Evolutionary conservation across 441 rosid genomes (phyloP), one percentile per base, ranked within the genome.

Genomic region (Bocquillonia castaneifolia): DNA sequence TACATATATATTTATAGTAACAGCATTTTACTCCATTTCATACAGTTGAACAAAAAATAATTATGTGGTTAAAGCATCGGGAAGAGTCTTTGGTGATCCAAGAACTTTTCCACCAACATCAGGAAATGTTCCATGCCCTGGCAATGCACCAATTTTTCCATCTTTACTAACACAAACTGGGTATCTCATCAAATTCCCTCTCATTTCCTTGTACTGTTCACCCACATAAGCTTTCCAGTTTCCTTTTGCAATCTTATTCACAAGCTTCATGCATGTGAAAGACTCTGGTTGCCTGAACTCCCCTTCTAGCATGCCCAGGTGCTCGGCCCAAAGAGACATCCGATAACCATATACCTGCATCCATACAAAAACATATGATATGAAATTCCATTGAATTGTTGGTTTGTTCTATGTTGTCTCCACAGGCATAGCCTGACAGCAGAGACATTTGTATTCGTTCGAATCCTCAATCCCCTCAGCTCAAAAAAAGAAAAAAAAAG

Each of bases 21-120:
- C n/a, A n/a, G n/a, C n/a, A n/a, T n/a, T n/a, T n/a, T n/a, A n/a
- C n/a, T n/a, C n/a, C n/a, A n/a, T n/a, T n/a, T n/a, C n/a, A n/a
- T n/a, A n/a, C n/a, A n/a, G n/a, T n/a, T n/a, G n/a, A n/a, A n/a
- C n/a, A n/a, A n/a, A n/a, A n/a, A n/a, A n/a, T 42, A 51, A 50
- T 64, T 63, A 84, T 2, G 86, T 83, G 31, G 92, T 88, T 28
- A 86, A 70, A 73, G 82, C 84, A 67, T 83, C 85, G 5, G 90
- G 90, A 61, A 85, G 86, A 69, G 34, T 88, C n/a, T 82, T 76
- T 2, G 88, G 75, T 0, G 84, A 67, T 29, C 94, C 92, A 26
- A 86, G 86, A 56, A 88, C 68, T 69, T 86, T 86, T 42, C 91
- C 89, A 2, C 91, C 88, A 2, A 83, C 90, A 37, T 82, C 88